Conservation (phyloP, 306 rosid genomes). For the Pterocarpus santalinus region DNA sequence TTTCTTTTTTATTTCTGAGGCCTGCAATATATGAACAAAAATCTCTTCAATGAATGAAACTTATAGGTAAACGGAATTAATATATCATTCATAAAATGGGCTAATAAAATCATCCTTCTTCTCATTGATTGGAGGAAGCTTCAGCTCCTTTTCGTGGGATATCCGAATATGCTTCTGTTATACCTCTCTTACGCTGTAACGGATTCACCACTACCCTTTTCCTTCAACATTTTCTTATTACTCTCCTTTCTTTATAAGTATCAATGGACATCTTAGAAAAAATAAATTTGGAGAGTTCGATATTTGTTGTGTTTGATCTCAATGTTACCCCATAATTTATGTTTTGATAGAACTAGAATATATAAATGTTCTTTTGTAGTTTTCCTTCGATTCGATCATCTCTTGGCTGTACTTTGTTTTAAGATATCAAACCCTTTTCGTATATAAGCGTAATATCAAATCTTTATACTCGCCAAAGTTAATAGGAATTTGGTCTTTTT, state of each 20-base stretch:
- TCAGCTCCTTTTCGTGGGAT: slow-evolving; percentile 44
- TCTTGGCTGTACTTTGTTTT: slow-evolving; percentile 3
- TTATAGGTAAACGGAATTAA: slow-evolving; percentile 23
- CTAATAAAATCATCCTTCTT: slow-evolving; percentile 32
- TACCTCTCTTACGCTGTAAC: slow-evolving; percentile 36
- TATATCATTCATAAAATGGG: slow-evolving; percentile 40
- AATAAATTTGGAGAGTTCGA: slow-evolving; percentile 21
- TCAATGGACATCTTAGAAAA: background rate
- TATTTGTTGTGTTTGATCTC: slow-evolving; percentile 31
- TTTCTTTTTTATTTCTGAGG: background rate
- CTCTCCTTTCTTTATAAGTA: slow-evolving; percentile 21
- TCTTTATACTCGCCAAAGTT: slow-evolving; percentile 1
- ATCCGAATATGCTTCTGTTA: slow-evolving; percentile 60
- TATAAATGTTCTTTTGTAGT: slow-evolving; percentile 4
- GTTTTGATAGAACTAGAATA: slow-evolving; percentile 16
- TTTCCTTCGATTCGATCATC: background rate
- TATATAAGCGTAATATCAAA: slow-evolving; percentile 1
- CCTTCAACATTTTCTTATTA: background rate
- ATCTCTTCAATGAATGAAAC: slow-evolving; percentile 33
- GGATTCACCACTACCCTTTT: slow-evolving; percentile 52
- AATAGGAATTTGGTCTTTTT: background rate
- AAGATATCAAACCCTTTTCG: slow-evolving; percentile 3
- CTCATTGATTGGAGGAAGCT: slow-evolving; percentile 28
- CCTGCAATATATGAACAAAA: slow-evolving; percentile 29
- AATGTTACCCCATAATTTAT: slow-evolving; percentile 29